phyloP scores from a whole-genome alignment of 345 rosid species.

The Balakata baccata region DNA sequence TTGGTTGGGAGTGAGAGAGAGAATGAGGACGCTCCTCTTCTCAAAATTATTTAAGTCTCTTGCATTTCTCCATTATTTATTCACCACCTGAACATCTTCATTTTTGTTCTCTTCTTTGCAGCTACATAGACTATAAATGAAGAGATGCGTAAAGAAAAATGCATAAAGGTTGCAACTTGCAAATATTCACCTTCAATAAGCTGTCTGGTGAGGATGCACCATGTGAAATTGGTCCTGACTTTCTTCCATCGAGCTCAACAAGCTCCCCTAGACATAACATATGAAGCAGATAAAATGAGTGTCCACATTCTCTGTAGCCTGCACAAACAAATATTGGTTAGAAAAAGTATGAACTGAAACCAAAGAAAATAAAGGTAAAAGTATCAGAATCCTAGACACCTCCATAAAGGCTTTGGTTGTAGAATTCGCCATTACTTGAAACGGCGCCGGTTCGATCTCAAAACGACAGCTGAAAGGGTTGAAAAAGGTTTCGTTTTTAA shows the following conservation, averaged over 20 bases:
- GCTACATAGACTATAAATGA: not conserved
- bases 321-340: constrained; percentile 13
- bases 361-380: not conserved
- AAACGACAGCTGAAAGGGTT: not conserved
- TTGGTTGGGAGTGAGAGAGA: not conserved
- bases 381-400: no score
- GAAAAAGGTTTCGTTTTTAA: no score
- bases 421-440: not conserved
- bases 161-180: not conserved
- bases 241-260: constrained; percentile 93
- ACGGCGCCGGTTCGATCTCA: no score
- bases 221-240: constrained; percentile 69
- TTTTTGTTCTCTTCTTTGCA: constrained; percentile 1
- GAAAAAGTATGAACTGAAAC: not conserved
- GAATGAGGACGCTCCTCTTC: not conserved
- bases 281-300: constrained; percentile 86
- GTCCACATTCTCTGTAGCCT: constrained; percentile 64
- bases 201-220: constrained; percentile 65
- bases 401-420: no score
- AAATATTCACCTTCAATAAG: constrained; percentile 55
- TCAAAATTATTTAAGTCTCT: not conserved
- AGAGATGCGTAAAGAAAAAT: not conserved
- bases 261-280: constrained; percentile 61
- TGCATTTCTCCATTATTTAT: not conserved
- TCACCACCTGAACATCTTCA: not conserved